Evolutionary conservation across 164 flowering plant genomes (phyloP).

Genomic region (Macadamia tetraphylla): DNA sequence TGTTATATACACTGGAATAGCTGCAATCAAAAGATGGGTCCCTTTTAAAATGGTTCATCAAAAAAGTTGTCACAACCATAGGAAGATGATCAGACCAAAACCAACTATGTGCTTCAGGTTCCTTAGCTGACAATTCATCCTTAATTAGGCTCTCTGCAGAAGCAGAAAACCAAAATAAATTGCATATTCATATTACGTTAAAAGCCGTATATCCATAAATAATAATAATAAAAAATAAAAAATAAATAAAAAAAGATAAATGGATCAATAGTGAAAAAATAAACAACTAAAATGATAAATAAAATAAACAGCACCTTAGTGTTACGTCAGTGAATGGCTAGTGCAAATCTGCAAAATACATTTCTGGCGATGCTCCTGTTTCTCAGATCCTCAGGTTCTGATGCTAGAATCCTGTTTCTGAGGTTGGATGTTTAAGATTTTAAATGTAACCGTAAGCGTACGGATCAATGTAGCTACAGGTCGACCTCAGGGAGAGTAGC

Average conservation of each 20-base stretch:
- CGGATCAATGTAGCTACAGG: too few relatives aligned
- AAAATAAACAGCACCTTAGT: too few relatives aligned
- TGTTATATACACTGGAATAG: conserved; percentile 61
- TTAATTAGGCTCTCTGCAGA: conserved; percentile 76
- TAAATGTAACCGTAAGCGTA: too few relatives aligned
- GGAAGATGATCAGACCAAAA: conserved; percentile 93
- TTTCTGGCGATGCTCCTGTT: too few relatives aligned
- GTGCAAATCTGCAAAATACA: too few relatives aligned
- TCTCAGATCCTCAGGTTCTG: too few relatives aligned
- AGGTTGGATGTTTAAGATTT: too few relatives aligned
- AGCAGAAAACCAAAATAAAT: conserved; percentile 68
- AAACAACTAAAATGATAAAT: not conserved
- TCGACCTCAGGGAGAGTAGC: too few relatives aligned
- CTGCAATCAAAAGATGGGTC: conserved; percentile 64
- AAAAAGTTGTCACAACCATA: conserved; percentile 58
- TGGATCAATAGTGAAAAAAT: not conserved
- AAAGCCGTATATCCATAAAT: not conserved
- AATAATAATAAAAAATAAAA: too few relatives aligned
- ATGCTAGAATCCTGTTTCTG: too few relatives aligned
- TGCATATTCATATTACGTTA: conserved; percentile 30
- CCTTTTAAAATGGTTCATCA: conserved; percentile 68
- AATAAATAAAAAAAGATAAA: conserved; percentile 4
- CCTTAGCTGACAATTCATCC: conserved; percentile 64
- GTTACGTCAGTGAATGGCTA: too few relatives aligned
- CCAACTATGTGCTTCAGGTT: conserved; percentile 78